Conservation (phyloP, 768 basidiomycete genomes). For the Termitomyces sp. region DNA sequence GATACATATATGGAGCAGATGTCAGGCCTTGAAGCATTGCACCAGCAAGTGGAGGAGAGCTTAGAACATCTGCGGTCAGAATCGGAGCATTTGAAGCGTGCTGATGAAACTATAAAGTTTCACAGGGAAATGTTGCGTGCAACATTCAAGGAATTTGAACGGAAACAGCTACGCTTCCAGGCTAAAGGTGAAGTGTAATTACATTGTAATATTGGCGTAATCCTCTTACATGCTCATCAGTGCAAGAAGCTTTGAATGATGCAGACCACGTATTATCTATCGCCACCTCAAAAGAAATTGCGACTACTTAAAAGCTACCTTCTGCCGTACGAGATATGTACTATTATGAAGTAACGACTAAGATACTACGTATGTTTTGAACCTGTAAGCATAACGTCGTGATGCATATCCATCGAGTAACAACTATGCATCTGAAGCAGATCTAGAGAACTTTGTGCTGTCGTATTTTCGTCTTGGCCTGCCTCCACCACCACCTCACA, state of each 20-base stretch:
- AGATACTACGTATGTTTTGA: not conserved
- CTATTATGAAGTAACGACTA: not conserved
- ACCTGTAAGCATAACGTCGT: not conserved
- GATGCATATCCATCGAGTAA: not conserved
- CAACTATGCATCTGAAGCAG: not conserved
- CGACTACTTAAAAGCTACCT: not conserved
- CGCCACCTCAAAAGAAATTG: constrained; percentile 20
- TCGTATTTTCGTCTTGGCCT: constrained; percentile 42
- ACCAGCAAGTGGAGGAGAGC: constrained; percentile 50
- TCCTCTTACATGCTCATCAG: constrained; percentile 20
- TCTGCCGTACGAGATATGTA: not conserved
- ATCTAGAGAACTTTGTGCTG: constrained; percentile 4
- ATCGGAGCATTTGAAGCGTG: constrained; percentile 41
- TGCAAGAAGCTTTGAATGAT: constrained; percentile 42
- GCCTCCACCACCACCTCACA: constrained; percentile 65
- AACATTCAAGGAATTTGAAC: constrained; percentile 42
- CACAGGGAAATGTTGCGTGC: constrained; percentile 38
- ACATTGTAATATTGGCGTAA: not conserved
- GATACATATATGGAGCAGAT: constrained; percentile 63
- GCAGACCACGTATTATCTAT: constrained; percentile 36
- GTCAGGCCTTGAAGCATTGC: constrained; percentile 53
- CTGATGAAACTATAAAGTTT: constrained; percentile 40
- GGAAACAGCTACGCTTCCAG: constrained; percentile 39
- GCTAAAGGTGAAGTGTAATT: constrained; percentile 36
- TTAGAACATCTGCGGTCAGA: constrained; percentile 42